Evolutionary conservation across 352 stramenopile species (phyloP), one percentile per base, ranked within the genome.

Genomic region (Pythium guiyangense): DNA sequence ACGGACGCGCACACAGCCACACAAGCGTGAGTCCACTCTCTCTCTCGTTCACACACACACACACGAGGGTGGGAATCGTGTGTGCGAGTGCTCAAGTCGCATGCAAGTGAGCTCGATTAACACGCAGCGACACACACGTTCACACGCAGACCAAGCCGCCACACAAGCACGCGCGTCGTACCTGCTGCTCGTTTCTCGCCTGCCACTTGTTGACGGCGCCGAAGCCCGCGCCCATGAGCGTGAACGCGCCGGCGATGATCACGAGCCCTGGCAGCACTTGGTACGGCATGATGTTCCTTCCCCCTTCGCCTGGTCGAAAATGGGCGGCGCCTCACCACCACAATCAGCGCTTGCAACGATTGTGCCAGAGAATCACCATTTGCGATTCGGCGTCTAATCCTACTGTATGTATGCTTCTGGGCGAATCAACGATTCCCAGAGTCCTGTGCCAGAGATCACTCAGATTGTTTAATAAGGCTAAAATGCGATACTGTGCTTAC

Each of bases 191-290:
- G 55, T 73, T 74, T 50, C 76, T 73, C 39, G 79, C 83, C 61
- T 89, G 60, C 73, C 59, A 76, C 71, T 89, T 88, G 75, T 90
- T 92, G 52, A 90, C 69, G 50, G 73, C 76, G 54, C 81, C 77
- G 48, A 83, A 84, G 48, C 79, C 81, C 57, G 74, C 66, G 59
- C 84, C 84, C 77, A 90, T 87, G 66, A 88, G 61, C 67, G 84
- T 90, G 72, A 92, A 92, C 50, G 79, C 77, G 54, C 71, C 54
- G 52, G 69, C 73, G 66, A 94, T 92, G 52, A 94, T 73, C 64
- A 76, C 77, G 61, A 94, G 76, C 50, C 77, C 84, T 12, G 84
- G 81, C 57, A 94, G 60, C 58, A 92, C 73, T 82, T 94, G 84
- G 77, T 91, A 94, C 76, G 84, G 84, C 84, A 94, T 94, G 18